phyloP scores from a whole-genome alignment of 2,329 filamentous ascomycete species.

The Botrytis aclada region DNA sequence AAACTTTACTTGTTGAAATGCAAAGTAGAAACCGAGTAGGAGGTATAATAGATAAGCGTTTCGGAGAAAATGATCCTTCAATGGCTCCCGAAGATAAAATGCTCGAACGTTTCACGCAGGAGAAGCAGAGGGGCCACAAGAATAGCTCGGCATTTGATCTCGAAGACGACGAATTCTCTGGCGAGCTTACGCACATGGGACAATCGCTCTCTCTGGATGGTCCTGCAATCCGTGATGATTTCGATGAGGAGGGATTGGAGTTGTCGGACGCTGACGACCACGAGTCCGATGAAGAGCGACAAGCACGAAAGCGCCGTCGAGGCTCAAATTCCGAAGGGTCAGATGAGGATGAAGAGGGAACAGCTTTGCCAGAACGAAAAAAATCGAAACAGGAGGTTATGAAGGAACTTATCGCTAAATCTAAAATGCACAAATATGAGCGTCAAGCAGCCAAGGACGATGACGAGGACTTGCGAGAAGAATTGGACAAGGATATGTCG shows the following conservation, averaged over 20 bases:
- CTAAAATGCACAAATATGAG: constrained; percentile 92
- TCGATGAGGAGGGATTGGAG: constrained; percentile 71
- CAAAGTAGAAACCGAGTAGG: constrained; percentile 86
- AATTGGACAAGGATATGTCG: constrained; percentile 79
- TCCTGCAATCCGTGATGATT: constrained; percentile 63
- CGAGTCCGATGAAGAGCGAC: constrained; percentile 51
- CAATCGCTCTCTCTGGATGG: constrained; percentile 65
- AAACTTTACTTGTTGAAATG: constrained; percentile 56
- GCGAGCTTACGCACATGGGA: constrained; percentile 79
- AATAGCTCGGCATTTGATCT: constrained; percentile 83
- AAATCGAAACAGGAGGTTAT: constrained; percentile 97
- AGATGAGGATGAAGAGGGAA: constrained; percentile 50
- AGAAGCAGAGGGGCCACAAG: constrained; percentile 77
- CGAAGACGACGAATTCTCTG: constrained; percentile 71
- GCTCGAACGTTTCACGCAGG: constrained; percentile 82
- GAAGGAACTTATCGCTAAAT: constrained; percentile 97
- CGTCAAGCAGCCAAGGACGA: constrained; percentile 89
- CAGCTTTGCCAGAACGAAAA: constrained; percentile 71
- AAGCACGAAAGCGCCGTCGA: constrained; percentile 56
- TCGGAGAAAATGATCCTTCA: constrained; percentile 90
- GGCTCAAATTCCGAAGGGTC: constrained; percentile 46
- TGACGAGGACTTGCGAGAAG: constrained; percentile 80
- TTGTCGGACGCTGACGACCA: constrained; percentile 56
- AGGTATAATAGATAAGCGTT: constrained; percentile 86
- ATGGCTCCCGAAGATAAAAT: constrained; percentile 94